Conservation (phyloP, 169 alveolate genomes). For the Plasmodium gonderi region DNA sequence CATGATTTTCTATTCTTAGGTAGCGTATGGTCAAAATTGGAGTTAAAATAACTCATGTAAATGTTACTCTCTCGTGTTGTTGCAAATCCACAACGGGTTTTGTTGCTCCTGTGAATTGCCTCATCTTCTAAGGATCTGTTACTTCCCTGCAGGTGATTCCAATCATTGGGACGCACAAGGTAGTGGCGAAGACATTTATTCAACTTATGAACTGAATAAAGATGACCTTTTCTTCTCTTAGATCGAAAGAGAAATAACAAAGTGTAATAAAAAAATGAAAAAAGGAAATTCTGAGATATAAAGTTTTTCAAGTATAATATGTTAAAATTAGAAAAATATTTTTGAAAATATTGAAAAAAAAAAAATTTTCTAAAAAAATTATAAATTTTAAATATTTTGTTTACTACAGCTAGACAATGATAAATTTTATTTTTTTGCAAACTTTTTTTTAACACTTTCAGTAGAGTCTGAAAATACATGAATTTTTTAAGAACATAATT, state of each 20-base stretch:
- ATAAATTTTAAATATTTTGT: background rate
- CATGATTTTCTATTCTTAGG: too few relatives aligned
- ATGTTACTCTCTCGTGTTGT: too few relatives aligned
- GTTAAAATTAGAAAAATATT: constrained; percentile 25
- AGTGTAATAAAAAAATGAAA: constrained; percentile 3
- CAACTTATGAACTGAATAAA: background rate
- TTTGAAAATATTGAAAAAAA: background rate
- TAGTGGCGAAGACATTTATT: background rate
- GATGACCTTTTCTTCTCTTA: background rate
- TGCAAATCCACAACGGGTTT: too few relatives aligned
- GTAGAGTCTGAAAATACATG: background rate
- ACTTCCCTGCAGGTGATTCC: background rate
- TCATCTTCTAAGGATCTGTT: too few relatives aligned
- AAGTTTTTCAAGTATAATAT: background rate
- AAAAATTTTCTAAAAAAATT: background rate
- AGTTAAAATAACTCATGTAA: too few relatives aligned
- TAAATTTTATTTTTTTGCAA: constrained; percentile 1
- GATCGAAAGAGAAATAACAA: background rate
- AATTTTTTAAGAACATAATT: background rate
- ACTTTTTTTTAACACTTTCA: background rate
- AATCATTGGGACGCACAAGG: background rate
- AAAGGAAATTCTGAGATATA: constrained; percentile 3
- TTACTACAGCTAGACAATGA: background rate
- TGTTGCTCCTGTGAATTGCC: too few relatives aligned
- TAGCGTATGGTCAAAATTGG: too few relatives aligned